Conservation (phyloP, 192 early-diverging fungal species). For the Backusella mclennaniae region DNA sequence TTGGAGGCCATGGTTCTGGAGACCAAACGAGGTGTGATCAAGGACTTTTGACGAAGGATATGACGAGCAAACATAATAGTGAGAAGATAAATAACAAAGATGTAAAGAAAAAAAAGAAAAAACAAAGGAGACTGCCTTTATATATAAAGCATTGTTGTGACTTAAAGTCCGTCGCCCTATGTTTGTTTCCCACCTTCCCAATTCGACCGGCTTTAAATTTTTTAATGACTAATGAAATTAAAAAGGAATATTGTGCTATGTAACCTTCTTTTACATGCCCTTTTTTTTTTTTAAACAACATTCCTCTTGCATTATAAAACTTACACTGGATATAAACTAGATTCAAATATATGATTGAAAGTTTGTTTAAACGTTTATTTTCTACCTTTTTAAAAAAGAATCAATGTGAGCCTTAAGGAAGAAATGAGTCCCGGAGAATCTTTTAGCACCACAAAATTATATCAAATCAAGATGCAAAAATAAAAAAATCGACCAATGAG, state of each 20-base stretch:
- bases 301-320: too few relatives aligned
- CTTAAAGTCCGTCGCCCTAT: not conserved
- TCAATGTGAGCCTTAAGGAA: not conserved
- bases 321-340: not conserved
- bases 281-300: not conserved
- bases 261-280: not conserved
- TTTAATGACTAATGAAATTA: conserved; percentile 3
- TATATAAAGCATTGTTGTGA: conserved; percentile 7
- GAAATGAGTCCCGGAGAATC: not conserved
- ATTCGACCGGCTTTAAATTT: not conserved
- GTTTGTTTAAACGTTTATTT: not conserved
- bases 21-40: conserved; percentile 2
- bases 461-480: not conserved
- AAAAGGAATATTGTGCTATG: not conserved
- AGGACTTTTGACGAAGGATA: conserved; percentile 4
- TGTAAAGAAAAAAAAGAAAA: not conserved
- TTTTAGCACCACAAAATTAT: not conserved
- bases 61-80: conserved; percentile 7
- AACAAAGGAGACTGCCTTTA: not conserved
- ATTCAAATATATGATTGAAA: not conserved
- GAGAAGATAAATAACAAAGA: not conserved
- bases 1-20: conserved; percentile 25
- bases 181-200: conserved; percentile 13
- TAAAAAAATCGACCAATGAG: not conserved
- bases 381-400: not conserved